Evolutionary conservation across 164 flowering plant genomes (phyloP), one percentile per base, ranked within the genome.

Genomic region (Tetracentron sinense): DNA sequence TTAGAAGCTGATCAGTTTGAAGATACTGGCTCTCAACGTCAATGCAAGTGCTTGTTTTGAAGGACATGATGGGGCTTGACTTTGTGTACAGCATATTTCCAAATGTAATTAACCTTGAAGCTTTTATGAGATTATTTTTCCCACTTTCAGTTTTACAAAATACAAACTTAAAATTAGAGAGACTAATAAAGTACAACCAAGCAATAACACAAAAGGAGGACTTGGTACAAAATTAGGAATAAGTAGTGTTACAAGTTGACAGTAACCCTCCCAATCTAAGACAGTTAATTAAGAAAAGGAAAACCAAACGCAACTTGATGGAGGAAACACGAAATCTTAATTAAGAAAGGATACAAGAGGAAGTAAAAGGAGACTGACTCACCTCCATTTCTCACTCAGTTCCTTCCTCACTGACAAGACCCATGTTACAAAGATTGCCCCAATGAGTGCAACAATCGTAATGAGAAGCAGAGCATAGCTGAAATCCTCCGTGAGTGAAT

Each of bases 401-500:
- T n/a, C n/a, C n/a, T n/a, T n/a, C n/a, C n/a, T n/a, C n/a, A n/a
- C n/a, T n/a, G n/a, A n/a, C n/a, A n/a, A n/a, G 53, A 85, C 54
- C 99, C 97, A 89, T 10, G 99, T 94, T 6, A 82, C 88, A 72
- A 91, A 79, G 64, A 94, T 92, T 26, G 97, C 96, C 0, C 79
- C 89, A 35, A 92, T 60, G 6, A 94, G 88, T 15, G 80, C 96
- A 62, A 85, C 81, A 16, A 91, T 91, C 6, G 99, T 94, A 42
- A 94, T 51, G 21, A 94, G 94, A 46, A 94, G 90, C 60, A 94
- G 72, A 12, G 99, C 97, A 57, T 91, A 94, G 72, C 86, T 91
- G 73, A 94, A 94, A 72, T 94, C 97, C 33, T 91, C 96, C 0
- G 97, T 94, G 60, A 94, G 90, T 6, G 97, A 91, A 67, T 94